Evolutionary conservation across 1,139 yeast species (phyloP).

Genomic region (Yueomyces sp.): DNA sequence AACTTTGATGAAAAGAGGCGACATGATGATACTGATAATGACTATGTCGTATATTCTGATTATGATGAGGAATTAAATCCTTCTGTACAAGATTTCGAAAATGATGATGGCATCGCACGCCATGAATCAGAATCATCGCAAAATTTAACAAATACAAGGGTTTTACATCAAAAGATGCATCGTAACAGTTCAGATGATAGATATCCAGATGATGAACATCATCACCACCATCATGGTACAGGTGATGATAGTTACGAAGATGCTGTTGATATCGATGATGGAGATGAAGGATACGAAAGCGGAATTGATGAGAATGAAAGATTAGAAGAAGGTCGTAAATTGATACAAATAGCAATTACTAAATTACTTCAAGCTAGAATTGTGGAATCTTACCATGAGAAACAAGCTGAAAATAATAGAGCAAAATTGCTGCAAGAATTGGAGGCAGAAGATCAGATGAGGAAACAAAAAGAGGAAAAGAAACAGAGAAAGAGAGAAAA

Average conservation of each 20-base stretch:
- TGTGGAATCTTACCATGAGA: conserved; percentile 64
- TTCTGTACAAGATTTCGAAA: neutral
- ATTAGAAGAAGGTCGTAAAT: conserved; percentile 62
- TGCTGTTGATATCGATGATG: conserved; percentile 6
- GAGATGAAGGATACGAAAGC: conserved; percentile 24
- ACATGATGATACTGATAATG: conserved; percentile 5
- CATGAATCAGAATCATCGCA: too few relatives aligned
- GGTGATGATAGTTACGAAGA: conserved; percentile 9
- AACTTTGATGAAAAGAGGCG: conserved; percentile 4
- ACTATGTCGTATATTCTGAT: conserved; percentile 6
- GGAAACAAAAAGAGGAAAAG: conserved; percentile 63
- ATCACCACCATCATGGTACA: neutral
- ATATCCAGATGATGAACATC: neutral
- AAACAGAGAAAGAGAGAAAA: conserved; percentile 66
- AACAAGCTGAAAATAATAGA: conserved; percentile 68
- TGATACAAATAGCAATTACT: conserved; percentile 66
- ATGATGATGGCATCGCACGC: conserved; percentile 4
- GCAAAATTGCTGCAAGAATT: conserved; percentile 64
- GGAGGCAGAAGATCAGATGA: conserved; percentile 67
- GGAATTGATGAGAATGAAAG: conserved; percentile 43
- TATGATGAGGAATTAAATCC: neutral
- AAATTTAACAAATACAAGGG: neutral
- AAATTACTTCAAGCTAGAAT: conserved; percentile 62
- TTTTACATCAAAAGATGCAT: neutral
- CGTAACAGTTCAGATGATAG: neutral